Evolutionary conservation across 345 rosid species (phyloP).

Genomic region (Aquilaria yunnanensis): DNA sequence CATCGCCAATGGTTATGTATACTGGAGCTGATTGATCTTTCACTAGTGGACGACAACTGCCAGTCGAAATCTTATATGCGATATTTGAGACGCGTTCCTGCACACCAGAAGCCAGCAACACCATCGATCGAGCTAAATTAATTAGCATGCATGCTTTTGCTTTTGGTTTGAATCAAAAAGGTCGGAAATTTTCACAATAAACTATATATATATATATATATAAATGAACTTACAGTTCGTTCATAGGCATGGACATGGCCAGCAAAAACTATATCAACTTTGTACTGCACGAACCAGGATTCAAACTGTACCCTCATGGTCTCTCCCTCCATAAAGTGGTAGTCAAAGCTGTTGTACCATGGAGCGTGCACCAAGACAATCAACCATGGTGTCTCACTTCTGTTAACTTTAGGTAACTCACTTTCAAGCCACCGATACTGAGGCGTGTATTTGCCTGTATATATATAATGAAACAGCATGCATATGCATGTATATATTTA

Average conservation of each 20-base stretch:
- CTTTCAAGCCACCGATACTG: conserved; percentile 24
- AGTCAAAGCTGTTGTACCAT: conserved; percentile 30
- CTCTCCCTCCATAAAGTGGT: conserved; percentile 49
- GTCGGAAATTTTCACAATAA: conserved; percentile 2
- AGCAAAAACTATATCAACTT: conserved; percentile 42
- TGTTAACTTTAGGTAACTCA: conserved; percentile 30
- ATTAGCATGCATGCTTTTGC: not conserved
- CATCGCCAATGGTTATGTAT: conserved; percentile 13
- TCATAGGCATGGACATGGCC: conserved; percentile 53
- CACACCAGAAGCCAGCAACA: too few species aligned
- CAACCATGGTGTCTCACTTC: conserved; percentile 32
- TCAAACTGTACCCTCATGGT: conserved; percentile 44
- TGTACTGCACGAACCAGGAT: conserved; percentile 36
- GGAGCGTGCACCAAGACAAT: conserved; percentile 21
- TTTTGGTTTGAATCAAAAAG: not conserved
- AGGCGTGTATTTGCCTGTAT: conserved; percentile 30
- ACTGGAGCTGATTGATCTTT: conserved; percentile 9
- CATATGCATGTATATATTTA: too few species aligned
- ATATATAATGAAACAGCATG: not conserved
- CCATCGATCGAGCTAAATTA: too few species aligned
- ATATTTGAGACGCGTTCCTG: conserved; percentile 13
- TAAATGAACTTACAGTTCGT: conserved; percentile 23
- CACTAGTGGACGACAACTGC: not conserved
- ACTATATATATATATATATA: not conserved
- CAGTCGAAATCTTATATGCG: conserved; percentile 13